These are phyloP conservation scores for Yamadazyma membranifaciens DNA, from an alignment of 1,139 yeast genomes.

Conservation along the genomic window DNA sequence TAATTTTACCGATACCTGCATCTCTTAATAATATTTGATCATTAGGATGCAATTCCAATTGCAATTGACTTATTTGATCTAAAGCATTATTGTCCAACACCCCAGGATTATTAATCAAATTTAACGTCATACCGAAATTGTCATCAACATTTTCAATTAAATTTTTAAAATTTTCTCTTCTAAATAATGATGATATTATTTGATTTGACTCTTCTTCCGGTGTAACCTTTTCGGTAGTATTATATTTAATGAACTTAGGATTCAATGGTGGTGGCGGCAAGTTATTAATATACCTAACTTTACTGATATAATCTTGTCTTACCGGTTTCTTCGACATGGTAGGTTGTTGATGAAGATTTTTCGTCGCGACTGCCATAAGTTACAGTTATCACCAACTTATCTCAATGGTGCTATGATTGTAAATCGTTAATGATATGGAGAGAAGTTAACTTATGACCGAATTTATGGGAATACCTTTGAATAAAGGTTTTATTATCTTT, in stretches of 20 bases:
- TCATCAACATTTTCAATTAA: constrained; percentile 70
- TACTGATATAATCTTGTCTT: constrained; percentile 87
- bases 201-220: constrained; percentile 56
- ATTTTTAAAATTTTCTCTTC: constrained; percentile 70
- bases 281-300: constrained; percentile 79
- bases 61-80: constrained; percentile 25
- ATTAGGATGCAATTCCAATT: constrained; percentile 60
- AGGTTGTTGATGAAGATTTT: constrained; percentile 5
- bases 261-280: constrained; percentile 94
- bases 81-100: constrained; percentile 65
- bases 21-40: constrained; percentile 80
- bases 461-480: too few species aligned
- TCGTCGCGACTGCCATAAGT: constrained; percentile 2
- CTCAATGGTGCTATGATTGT: neutral
- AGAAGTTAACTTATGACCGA: too few species aligned
- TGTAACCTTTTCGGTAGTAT: constrained; percentile 37
- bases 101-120: constrained; percentile 66
- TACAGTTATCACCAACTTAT: neutral
- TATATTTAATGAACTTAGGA: constrained; percentile 72
- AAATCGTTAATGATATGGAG: too few species aligned
- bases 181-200: constrained; percentile 69
- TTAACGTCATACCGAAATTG: constrained; percentile 74
- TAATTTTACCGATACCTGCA: constrained; percentile 55
- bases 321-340: constrained; percentile 28
- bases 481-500: too few species aligned